Conservation (phyloP, 257 asterid species). For the Penstemon barbatus region DNA sequence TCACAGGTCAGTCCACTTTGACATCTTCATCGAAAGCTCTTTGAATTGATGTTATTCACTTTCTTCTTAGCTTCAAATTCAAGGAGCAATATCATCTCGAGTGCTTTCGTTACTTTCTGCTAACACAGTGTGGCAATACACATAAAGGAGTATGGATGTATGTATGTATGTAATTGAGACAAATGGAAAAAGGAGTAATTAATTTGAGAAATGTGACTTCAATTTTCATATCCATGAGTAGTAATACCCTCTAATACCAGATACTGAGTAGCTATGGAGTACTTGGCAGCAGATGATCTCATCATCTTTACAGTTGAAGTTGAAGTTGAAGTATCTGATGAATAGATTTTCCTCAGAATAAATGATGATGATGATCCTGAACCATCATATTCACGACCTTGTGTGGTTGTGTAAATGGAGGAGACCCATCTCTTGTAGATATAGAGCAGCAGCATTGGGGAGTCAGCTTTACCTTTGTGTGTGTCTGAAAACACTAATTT, state of each 20-base stretch:
- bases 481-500: conserved; percentile 74
- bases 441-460: conserved; percentile 72
- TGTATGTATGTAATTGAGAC: no score
- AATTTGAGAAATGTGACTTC: no score
- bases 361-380: conserved; percentile 64
- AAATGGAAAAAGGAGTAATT: no score
- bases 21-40: neutral
- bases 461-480: conserved; percentile 74
- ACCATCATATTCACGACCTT: conserved; percentile 61
- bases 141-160: no score
- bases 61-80: neutral
- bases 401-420: conserved; percentile 60
- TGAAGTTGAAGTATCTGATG: conserved; percentile 21
- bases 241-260: conserved; percentile 61
- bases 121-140: no score
- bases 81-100: neutral
- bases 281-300: conserved; percentile 58
- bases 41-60: neutral
- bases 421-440: conserved; percentile 89
- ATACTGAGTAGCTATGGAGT: conserved; percentile 81
- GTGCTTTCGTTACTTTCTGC: no score
- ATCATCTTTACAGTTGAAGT: conserved; percentile 23
- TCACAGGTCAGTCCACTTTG: neutral
- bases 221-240: no score
- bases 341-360: conserved; percentile 46